Percentiles rank a stretch among this genome's conserved stretches.
These are phyloP conservation scores for Boletus coccyginus DNA, from an alignment of 768 basidiomycete species.

Conservation along the genomic window DNA sequence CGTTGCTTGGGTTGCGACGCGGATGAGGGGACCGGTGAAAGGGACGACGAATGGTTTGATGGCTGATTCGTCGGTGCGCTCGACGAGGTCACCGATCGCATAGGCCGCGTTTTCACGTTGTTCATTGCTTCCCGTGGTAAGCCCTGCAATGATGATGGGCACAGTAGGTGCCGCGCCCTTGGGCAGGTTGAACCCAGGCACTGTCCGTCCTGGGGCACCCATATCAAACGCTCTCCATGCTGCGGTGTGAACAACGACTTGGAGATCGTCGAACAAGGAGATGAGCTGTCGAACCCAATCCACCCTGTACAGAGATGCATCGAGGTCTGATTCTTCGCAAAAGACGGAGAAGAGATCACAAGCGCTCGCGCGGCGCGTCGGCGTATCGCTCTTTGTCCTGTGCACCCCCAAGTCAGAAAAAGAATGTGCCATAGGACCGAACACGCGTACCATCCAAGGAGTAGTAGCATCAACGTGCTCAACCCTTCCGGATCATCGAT, in stretches of 20 bases:
- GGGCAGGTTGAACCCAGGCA: slow-evolving; percentile 82
- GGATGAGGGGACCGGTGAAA: no score
- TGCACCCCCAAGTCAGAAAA: background rate
- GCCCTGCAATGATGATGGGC: slow-evolving; percentile 86
- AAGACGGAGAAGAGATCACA: slow-evolving; percentile 77
- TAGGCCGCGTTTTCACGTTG: slow-evolving; percentile 58
- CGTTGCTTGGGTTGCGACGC: no score
- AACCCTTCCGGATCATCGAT: slow-evolving; percentile 85
- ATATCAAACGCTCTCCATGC: slow-evolving; percentile 82
- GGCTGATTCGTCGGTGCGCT: no score
- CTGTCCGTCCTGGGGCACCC: slow-evolving; percentile 69
- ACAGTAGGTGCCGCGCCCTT: slow-evolving; percentile 85
- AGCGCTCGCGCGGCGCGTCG: slow-evolving; percentile 71
- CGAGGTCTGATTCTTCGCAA: slow-evolving; percentile 80
- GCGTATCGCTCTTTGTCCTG: slow-evolving; percentile 82
- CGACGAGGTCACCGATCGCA: no score
- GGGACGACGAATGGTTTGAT: no score
- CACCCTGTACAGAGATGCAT: slow-evolving; percentile 80
- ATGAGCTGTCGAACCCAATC: slow-evolving; percentile 95
- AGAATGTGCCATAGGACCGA: background rate
- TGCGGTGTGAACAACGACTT: slow-evolving; percentile 72
- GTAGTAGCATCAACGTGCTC: slow-evolving; percentile 82
- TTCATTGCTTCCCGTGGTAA: slow-evolving; percentile 92
- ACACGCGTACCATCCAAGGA: slow-evolving; percentile 77
- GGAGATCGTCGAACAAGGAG: slow-evolving; percentile 74